Evolutionary conservation across 2,329 filamentous ascomycete species (phyloP).

Genomic region (Aspergillus tubingensis): DNA sequence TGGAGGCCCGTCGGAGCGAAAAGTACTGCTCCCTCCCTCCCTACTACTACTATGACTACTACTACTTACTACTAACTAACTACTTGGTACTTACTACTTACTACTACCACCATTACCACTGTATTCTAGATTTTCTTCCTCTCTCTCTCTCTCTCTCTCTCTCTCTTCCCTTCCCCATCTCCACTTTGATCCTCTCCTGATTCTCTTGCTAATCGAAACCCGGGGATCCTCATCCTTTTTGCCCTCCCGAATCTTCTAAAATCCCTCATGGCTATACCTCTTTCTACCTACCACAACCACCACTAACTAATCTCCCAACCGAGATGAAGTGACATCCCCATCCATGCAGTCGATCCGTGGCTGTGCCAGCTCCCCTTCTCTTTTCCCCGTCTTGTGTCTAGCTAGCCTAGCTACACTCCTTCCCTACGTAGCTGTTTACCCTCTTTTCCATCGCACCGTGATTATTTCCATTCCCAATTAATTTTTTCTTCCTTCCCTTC

Average conservation of each 20-base stretch:
- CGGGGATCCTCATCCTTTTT: not conserved
- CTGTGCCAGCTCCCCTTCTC: constrained; percentile 4
- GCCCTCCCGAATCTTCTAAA: not conserved
- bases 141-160: not conserved
- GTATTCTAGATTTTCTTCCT: too few relatives aligned
- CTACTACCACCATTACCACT: not conserved
- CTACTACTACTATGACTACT: too few relatives aligned
- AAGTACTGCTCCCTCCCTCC: too few relatives aligned
- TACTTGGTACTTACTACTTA: too few relatives aligned
- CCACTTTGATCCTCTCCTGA: not conserved
- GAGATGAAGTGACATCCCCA: constrained; percentile 8
- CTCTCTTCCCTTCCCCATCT: not conserved
- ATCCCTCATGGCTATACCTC: not conserved
- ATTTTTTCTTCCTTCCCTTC: constrained; percentile 13
- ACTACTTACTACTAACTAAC: too few relatives aligned
- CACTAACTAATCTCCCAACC: not conserved
- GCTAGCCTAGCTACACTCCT: not conserved
- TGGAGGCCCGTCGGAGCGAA: too few relatives aligned
- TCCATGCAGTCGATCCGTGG: constrained; percentile 21
- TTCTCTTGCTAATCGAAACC: constrained; percentile 3
- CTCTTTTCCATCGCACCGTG: not conserved
- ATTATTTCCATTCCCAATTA: not conserved
- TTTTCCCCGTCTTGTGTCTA: not conserved
- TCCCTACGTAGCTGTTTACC: not conserved
- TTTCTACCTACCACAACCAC: not conserved